A percentile compares a stretch with the other conserved stretches of the same genome.
These are phyloP conservation scores for Trametes coccinea DNA, from an alignment of 768 basidiomycete genomes.

Conservation along the genomic window DNA sequence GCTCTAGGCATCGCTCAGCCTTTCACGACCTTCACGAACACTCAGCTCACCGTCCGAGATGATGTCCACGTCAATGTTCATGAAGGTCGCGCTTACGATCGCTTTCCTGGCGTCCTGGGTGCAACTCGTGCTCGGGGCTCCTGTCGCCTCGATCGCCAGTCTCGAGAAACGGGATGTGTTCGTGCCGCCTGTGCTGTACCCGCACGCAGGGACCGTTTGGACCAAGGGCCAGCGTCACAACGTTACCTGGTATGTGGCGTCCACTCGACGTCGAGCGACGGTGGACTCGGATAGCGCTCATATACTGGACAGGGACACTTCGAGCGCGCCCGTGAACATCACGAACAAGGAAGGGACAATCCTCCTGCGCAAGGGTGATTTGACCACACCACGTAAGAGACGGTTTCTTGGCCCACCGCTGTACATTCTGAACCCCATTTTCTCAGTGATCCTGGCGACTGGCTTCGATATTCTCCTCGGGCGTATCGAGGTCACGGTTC, in stretches of 20 bases:
- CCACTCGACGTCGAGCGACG: not conserved
- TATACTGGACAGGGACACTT: constrained; percentile 27
- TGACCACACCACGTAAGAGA: constrained; percentile 31
- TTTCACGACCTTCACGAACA: not conserved
- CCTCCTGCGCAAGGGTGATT: constrained; percentile 26
- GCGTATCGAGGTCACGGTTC: constrained; percentile 36
- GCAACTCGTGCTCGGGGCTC: constrained; percentile 8
- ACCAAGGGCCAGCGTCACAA: constrained; percentile 18
- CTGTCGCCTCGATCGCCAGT: not conserved
- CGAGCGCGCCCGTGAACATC: constrained; percentile 39
- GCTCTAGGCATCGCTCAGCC: not conserved
- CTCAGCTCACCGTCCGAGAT: not conserved
- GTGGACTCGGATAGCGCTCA: not conserved
- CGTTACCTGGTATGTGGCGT: constrained; percentile 17
- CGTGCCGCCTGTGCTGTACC: constrained; percentile 20
- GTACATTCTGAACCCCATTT: not conserved
- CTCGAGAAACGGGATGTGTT: constrained; percentile 17
- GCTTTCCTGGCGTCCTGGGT: constrained; percentile 6
- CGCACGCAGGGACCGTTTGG: constrained; percentile 21
- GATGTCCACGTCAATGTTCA: constrained; percentile 6
- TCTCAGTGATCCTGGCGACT: constrained; percentile 32
- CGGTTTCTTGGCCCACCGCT: not conserved
- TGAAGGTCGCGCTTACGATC: constrained; percentile 9
- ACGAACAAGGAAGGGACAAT: constrained; percentile 33
- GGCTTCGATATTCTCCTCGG: constrained; percentile 39